Conservation (phyloP, 1,284 basidiomycete genomes). For the Cryptococcus neoformans region DNA sequence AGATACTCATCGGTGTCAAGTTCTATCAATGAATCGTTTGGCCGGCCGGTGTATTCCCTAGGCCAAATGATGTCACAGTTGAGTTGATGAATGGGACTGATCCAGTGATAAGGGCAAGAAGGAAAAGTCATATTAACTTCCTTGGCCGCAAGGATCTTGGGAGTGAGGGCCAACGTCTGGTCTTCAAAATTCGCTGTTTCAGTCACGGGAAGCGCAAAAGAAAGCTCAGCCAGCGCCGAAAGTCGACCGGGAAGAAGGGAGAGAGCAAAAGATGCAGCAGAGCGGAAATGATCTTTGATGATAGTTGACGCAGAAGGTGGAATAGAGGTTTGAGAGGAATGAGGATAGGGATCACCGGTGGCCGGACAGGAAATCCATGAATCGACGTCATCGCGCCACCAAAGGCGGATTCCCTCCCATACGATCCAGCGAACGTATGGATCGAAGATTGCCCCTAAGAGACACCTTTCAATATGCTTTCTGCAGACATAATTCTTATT, state of each 20-base stretch:
- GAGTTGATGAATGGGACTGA: conserved; percentile 63
- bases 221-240: conserved; percentile 6
- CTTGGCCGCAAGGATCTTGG: conserved; percentile 6
- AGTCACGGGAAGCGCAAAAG: conserved; percentile 14
- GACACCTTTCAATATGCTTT: conserved; percentile 63
- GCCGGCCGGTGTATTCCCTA: conserved; percentile 48
- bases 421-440: conserved; percentile 81
- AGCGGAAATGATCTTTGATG: conserved; percentile 18
- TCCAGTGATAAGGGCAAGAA: conserved; percentile 70
- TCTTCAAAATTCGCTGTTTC: conserved; percentile 25
- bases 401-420: conserved; percentile 69
- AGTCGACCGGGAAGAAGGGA: conserved; percentile 17
- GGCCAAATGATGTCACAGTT: conserved; percentile 82
- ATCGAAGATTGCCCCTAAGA: conserved; percentile 80
- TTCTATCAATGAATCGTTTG: conserved; percentile 58
- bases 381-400: conserved; percentile 59
- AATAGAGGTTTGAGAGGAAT: conserved; percentile 29
- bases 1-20: conserved; percentile 82
- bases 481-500: conserved; percentile 8
- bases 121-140: conserved; percentile 37
- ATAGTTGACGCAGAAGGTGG: conserved; percentile 22
- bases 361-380: conserved; percentile 67
- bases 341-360: conserved; percentile 46
- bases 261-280: conserved; percentile 15
- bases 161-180: conserved; percentile 22